Percentiles rank a stretch among this genome's conserved stretches.
phyloP scores from a whole-genome alignment of 805 yeast species.

The Pichia californica region DNA sequence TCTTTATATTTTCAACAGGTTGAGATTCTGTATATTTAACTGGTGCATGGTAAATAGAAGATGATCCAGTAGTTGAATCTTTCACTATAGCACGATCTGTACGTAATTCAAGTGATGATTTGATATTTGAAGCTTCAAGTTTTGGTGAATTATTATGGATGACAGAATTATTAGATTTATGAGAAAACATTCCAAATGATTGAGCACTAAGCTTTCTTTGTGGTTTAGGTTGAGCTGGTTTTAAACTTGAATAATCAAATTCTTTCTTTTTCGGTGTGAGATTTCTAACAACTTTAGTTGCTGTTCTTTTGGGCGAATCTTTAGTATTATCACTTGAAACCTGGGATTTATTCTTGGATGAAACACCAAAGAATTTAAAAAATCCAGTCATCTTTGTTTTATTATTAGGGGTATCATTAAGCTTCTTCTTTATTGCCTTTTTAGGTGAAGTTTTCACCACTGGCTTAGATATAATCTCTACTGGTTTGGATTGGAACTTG shows the following conservation, averaged over 20 bases:
- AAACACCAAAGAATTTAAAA: constrained; percentile 5
- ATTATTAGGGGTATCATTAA: not conserved
- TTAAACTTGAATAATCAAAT: not conserved
- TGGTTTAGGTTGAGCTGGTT: constrained; percentile 10
- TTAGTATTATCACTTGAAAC: no score
- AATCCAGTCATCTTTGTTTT: constrained; percentile 1
- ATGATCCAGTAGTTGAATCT: not conserved
- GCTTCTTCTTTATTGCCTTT: not conserved
- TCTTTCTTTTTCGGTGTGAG: not conserved
- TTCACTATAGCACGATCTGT: not conserved
- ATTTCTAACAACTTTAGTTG: not conserved
- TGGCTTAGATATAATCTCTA: not conserved
- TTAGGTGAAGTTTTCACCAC: not conserved
- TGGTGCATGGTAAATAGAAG: not conserved
- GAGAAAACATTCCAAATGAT: constrained; percentile 2
- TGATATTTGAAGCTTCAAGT: no score
- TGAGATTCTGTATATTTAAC: not conserved
- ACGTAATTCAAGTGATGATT: no score
- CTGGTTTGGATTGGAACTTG: not conserved
- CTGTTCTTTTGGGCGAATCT: not conserved
- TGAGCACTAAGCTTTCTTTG: constrained; percentile 4
- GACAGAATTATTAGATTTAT: not conserved
- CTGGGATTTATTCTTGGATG: no score
- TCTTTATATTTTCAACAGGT: not conserved
- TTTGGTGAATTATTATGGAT: not conserved